Conservation (phyloP, 495 filamentous ascomycete species). For the Neurospora tetrasperma region DNA sequence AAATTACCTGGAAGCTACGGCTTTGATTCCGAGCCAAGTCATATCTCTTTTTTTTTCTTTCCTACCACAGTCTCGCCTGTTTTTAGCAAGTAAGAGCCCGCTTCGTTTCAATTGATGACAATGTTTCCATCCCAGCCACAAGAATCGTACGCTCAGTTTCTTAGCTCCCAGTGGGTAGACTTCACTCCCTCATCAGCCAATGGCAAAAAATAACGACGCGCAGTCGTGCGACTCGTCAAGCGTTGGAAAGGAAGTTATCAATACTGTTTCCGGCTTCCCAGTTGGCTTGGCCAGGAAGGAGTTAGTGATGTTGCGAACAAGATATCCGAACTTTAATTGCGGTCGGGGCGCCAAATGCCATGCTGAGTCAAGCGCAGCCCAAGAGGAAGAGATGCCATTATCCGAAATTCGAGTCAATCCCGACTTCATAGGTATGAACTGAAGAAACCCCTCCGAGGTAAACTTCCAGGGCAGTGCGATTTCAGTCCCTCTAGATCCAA, state of each 20-base stretch:
- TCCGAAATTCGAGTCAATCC: no score
- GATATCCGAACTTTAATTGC: neutral
- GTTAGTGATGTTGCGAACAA: neutral
- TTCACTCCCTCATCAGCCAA: neutral
- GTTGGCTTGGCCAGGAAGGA: neutral
- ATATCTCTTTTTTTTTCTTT: no score
- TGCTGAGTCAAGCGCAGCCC: neutral
- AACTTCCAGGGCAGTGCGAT: no score
- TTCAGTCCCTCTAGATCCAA: no score
- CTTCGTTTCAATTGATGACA: no score
- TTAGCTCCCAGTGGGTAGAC: neutral
- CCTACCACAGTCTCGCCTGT: no score
- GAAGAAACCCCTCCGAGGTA: no score
- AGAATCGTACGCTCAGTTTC: neutral
- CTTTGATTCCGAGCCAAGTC: no score
- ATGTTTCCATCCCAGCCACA: neutral
- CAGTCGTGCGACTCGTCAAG: neutral
- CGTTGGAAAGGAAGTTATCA: neutral
- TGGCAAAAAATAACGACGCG: neutral
- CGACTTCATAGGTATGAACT: no score
- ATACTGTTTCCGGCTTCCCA: neutral
- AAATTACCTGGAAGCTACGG: no score
- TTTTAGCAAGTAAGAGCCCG: no score
- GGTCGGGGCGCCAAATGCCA: neutral
- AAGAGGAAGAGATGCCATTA: no score